Evolutionary conservation across 2,329 filamentous ascomycete species (phyloP).

Genomic region (Zarea fungicola): DNA sequence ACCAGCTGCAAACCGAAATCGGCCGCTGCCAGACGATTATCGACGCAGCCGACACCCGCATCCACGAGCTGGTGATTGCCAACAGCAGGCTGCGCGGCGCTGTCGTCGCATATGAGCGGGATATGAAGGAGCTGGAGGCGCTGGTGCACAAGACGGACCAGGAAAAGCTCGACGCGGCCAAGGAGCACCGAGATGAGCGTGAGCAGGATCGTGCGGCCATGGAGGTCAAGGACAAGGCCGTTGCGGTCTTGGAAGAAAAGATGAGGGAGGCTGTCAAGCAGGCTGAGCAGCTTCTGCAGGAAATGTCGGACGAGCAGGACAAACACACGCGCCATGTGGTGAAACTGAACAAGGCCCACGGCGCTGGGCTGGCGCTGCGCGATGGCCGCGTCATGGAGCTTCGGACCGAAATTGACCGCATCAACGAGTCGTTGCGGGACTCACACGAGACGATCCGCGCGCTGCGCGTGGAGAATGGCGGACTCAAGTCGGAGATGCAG

Average conservation of each 20-base stretch:
- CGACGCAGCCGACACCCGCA: constrained; percentile 31
- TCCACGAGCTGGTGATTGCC: constrained; percentile 44
- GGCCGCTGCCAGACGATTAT: constrained; percentile 28
- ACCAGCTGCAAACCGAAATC: constrained; percentile 40
- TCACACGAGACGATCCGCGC: constrained; percentile 42
- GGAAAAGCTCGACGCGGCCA: constrained; percentile 25
- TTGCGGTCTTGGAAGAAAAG: constrained; percentile 39
- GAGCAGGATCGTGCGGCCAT: constrained; percentile 30
- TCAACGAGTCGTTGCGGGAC: constrained; percentile 39
- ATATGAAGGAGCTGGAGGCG: constrained; percentile 48
- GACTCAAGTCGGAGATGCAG: constrained; percentile 30
- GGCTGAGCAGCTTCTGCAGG: constrained; percentile 31
- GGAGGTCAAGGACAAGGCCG: constrained; percentile 30
- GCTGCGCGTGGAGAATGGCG: constrained; percentile 42
- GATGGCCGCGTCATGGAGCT: constrained; percentile 48
- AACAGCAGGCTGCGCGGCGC: constrained; percentile 47
- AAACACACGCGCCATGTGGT: constrained; percentile 27
- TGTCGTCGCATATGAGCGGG: constrained; percentile 47
- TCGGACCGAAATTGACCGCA: constrained; percentile 41
- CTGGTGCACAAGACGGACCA: constrained; percentile 46
- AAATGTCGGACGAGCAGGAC: constrained; percentile 35
- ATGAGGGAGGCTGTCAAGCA: constrained; percentile 37
- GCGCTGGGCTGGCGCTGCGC: constrained; percentile 42
- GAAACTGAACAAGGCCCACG: constrained; percentile 37
- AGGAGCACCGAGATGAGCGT: constrained; percentile 28